A percentile compares a stretch with the other conserved stretches of the same genome.
These are phyloP conservation scores for Haplosporangium sp. DNA, from an alignment of 371 early-diverging fungal species.

Conservation along the genomic window DNA sequence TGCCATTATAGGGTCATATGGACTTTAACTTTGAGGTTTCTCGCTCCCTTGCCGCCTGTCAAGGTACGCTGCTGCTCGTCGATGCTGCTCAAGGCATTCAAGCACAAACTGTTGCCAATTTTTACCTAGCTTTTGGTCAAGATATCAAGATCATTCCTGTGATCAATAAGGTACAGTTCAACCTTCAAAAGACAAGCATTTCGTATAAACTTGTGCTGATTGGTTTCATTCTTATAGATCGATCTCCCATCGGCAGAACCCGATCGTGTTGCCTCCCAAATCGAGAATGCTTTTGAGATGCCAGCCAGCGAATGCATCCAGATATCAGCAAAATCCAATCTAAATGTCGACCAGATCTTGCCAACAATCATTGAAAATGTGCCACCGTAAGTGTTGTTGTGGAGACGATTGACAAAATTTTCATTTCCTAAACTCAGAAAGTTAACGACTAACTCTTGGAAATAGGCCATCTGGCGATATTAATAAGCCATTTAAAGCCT, in stretches of 20 bases:
- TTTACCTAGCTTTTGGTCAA: conserved; percentile 92
- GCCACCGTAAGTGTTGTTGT: conserved; percentile 67
- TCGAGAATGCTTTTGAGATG: conserved; percentile 91
- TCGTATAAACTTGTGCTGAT: neutral
- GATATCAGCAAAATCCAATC: conserved; percentile 93
- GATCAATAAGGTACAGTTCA: conserved; percentile 81
- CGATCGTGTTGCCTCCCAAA: conserved; percentile 78
- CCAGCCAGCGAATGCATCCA: conserved; percentile 66
- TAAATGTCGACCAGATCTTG: conserved; percentile 83
- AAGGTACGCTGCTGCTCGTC: conserved; percentile 91
- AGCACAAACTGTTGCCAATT: conserved; percentile 97
- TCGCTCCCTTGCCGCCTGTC: conserved; percentile 89
- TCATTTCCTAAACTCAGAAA: neutral
- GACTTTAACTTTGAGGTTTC: conserved; percentile 95
- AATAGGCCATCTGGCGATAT: conserved; percentile 69
- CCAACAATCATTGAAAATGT: conserved; percentile 83
- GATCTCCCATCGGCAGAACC: conserved; percentile 94
- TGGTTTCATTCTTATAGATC: conserved; percentile 59
- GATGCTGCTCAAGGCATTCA: conserved; percentile 94
- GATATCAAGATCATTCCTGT: conserved; percentile 91
- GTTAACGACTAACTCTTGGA: neutral
- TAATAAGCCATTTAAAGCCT: conserved; percentile 79
- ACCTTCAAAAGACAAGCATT: neutral
- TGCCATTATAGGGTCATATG: conserved; percentile 70
- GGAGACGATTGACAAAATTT: neutral